Evolutionary conservation across 352 stramenopile genomes (phyloP).

Genomic region (Thraustotheca clavata): DNA sequence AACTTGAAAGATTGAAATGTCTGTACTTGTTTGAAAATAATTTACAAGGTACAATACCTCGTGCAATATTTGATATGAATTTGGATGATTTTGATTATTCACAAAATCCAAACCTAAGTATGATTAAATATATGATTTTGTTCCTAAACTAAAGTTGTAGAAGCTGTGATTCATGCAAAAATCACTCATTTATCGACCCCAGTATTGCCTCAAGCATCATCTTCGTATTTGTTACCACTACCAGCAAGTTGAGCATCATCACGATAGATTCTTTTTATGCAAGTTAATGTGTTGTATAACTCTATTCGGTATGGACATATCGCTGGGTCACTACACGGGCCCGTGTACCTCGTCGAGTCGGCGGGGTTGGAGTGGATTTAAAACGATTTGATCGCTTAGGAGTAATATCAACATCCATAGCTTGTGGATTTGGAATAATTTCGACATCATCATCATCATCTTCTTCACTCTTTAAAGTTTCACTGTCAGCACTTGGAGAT

Average conservation of each 20-base stretch:
- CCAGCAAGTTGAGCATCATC: too few relatives aligned
- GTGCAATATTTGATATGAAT: too few relatives aligned
- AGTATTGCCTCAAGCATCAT: too few relatives aligned
- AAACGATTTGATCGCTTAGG: neutral
- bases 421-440: neutral
- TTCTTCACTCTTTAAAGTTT: neutral
- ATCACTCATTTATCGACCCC: too few relatives aligned
- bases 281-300: too few relatives aligned
- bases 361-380: neutral
- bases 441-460: neutral
- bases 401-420: neutral
- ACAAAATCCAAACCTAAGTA: too few relatives aligned
- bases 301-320: neutral
- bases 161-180: too few relatives aligned
- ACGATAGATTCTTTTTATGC: too few relatives aligned
- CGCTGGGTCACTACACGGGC: neutral
- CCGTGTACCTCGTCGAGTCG: neutral
- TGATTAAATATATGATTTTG: too few relatives aligned
- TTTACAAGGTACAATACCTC: neutral
- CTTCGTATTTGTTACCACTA: too few relatives aligned
- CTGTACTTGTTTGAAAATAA: constrained; percentile 83
- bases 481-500: neutral
- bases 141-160: too few relatives aligned
- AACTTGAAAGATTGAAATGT: constrained; percentile 70
- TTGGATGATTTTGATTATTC: too few relatives aligned